Percentiles rank a stretch among this genome's conserved stretches.
Conservation (phyloP, 805 yeast genomes). For the Monosporozyma servazzii region DNA sequence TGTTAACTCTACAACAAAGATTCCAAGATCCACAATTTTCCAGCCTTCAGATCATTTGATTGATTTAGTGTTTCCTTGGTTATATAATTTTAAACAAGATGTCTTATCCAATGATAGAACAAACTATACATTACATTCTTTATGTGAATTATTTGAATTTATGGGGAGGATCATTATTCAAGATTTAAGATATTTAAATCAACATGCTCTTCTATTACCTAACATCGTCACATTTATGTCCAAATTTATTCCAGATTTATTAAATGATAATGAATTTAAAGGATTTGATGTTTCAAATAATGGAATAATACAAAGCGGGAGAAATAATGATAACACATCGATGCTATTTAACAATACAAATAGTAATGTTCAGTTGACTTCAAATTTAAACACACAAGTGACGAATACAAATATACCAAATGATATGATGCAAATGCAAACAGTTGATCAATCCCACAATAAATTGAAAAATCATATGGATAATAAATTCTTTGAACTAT, state of each 20-base stretch:
- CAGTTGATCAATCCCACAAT: background rate
- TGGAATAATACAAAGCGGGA: background rate
- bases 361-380: background rate
- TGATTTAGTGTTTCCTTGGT: conserved; percentile 27
- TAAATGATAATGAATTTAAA: conserved; percentile 17
- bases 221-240: conserved; percentile 23
- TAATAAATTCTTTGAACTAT: conserved; percentile 13
- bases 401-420: background rate
- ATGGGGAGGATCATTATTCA: conserved; percentile 24
- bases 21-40: conserved; percentile 15
- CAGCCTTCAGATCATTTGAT: conserved; percentile 20
- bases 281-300: background rate
- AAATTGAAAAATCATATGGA: background rate
- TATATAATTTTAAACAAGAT: conserved; percentile 22
- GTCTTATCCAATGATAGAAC: conserved; percentile 22
- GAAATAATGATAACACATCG: background rate
- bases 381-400: background rate
- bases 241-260: conserved; percentile 25
- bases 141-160: conserved; percentile 28
- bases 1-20: conserved; percentile 5
- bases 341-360: background rate
- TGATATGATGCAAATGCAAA: background rate
- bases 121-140: conserved; percentile 26
- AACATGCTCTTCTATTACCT: conserved; percentile 18
- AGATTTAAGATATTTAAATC: conserved; percentile 23